Percentiles rank a stretch among this genome's conserved stretches.
These are phyloP conservation scores for Chalciporus piperatus DNA, from an alignment of 768 basidiomycete genomes.

Conservation along the genomic window DNA sequence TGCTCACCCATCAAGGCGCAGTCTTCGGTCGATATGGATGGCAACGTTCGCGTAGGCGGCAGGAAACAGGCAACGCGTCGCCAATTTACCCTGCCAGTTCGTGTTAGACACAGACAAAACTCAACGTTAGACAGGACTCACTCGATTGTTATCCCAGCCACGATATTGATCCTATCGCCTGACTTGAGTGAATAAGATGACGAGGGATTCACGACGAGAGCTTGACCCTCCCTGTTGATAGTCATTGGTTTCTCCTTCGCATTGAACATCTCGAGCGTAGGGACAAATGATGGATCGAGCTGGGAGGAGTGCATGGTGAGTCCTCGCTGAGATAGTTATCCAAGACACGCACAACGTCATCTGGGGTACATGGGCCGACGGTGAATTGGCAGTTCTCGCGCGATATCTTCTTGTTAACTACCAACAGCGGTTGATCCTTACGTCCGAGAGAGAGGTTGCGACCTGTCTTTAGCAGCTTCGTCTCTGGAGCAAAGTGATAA, in stretches of 20 bases:
- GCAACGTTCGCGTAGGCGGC: slow-evolving; percentile 34
- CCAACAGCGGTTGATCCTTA: slow-evolving; percentile 47
- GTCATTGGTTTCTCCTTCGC: slow-evolving; percentile 46
- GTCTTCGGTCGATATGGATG: slow-evolving; percentile 36
- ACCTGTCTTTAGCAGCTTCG: slow-evolving; percentile 63
- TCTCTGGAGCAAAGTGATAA: slow-evolving; percentile 29
- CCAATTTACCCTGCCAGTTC: slow-evolving; percentile 47
- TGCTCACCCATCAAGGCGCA: slow-evolving; percentile 57
- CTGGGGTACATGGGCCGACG: slow-evolving; percentile 49
- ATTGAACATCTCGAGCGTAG: slow-evolving; percentile 48
- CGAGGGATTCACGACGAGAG: slow-evolving; percentile 36
- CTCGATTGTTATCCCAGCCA: slow-evolving; percentile 43
- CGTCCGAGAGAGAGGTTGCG: slow-evolving; percentile 55
- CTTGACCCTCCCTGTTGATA: slow-evolving; percentile 36
- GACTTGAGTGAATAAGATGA: slow-evolving; percentile 44
- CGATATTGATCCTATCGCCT: slow-evolving; percentile 51
- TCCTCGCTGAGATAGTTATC: background rate
- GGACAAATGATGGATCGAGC: slow-evolving; percentile 48
- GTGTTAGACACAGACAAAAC: background rate
- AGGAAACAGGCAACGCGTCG: slow-evolving; percentile 47
- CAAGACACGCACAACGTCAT: slow-evolving; percentile 51
- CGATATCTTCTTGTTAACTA: slow-evolving; percentile 66
- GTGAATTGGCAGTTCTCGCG: slow-evolving; percentile 55
- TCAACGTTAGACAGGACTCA: slow-evolving; percentile 28
- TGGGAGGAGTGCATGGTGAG: slow-evolving; percentile 21